phyloP scores from a whole-genome alignment of 257 asterid species.

The Catharanthus roseus region DNA sequence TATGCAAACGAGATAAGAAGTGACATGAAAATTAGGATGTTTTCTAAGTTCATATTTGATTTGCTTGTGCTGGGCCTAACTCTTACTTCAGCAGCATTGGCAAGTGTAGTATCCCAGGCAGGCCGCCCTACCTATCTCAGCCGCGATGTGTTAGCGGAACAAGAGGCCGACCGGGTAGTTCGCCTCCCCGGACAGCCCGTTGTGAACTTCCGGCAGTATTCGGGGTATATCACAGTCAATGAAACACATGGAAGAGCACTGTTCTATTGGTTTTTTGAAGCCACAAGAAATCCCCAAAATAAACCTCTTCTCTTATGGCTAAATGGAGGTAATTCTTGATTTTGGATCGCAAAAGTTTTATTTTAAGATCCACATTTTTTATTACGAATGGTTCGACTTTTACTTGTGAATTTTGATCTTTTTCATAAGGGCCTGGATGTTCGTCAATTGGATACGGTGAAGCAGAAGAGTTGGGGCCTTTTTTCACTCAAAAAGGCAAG shows the following conservation, averaged over 20 bases:
- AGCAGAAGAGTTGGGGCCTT: slow-evolving; percentile 86
- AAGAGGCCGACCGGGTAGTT: slow-evolving; percentile 19
- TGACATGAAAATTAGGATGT: background rate
- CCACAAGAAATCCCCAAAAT: slow-evolving; percentile 10
- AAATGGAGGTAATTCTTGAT: slow-evolving; percentile 18
- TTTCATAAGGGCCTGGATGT: slow-evolving; percentile 74
- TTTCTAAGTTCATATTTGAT: background rate
- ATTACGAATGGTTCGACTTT: too few species aligned
- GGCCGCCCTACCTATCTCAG: background rate
- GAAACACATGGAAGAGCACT: slow-evolving; percentile 23
- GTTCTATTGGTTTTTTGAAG: slow-evolving; percentile 26
- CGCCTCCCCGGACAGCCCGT: slow-evolving; percentile 18
- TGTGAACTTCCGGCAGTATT: slow-evolving; percentile 16
- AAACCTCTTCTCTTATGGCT: slow-evolving; percentile 21
- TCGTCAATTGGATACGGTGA: slow-evolving; percentile 82
- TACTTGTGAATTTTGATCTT: too few species aligned
- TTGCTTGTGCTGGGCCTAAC: background rate
- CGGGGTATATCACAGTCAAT: slow-evolving; percentile 19
- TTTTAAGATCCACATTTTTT: too few species aligned
- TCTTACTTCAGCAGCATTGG: slow-evolving; percentile 3
- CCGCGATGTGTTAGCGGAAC: background rate
- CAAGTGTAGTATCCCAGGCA: background rate
- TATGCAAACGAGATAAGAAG: too few species aligned
- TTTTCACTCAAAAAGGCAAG: slow-evolving; percentile 54
- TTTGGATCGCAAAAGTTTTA: too few species aligned